These are phyloP conservation scores for Picea glauca DNA, from an alignment of 75 land plant genomes.

Conservation along the genomic window DNA sequence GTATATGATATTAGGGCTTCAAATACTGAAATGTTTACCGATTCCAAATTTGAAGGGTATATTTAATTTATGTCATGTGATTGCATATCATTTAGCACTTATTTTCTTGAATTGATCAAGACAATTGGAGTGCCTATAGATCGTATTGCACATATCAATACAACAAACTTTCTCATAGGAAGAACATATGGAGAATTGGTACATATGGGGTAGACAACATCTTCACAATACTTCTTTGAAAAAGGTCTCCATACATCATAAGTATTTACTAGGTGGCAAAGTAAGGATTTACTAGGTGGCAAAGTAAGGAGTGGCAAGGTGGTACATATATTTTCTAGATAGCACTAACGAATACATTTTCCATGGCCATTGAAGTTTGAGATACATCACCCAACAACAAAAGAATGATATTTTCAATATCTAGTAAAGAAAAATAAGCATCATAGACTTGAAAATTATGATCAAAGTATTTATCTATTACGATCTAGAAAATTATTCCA, in stretches of 20 bases:
- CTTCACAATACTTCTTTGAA: conserved; percentile 68
- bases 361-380: conserved; percentile 40
- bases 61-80: not conserved
- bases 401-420: too few relatives aligned
- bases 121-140: conserved; percentile 83
- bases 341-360: conserved; percentile 34
- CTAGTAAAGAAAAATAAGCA: too few relatives aligned
- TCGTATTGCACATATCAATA: conserved; percentile 82
- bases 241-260: not conserved
- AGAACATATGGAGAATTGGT: conserved; percentile 75
- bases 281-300: conserved; percentile 20
- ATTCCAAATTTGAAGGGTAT: too few relatives aligned
- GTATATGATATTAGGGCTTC: not conserved
- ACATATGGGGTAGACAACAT: conserved; percentile 81
- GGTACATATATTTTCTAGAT: conserved; percentile 18
- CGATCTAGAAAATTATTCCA: too few relatives aligned
- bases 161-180: conserved; percentile 79
- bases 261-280: conserved; percentile 6
- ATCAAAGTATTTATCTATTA: too few relatives aligned
- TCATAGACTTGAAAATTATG: too few relatives aligned
- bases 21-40: not conserved
- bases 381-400: not conserved
- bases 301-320: too few relatives aligned
- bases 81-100: conserved; percentile 2
- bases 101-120: conserved; percentile 66